Percentiles rank a stretch among this genome's conserved stretches.
These are phyloP conservation scores for Diutina mesorugosa DNA, from an alignment of 1,139 yeast species.

Conservation along the genomic window DNA sequence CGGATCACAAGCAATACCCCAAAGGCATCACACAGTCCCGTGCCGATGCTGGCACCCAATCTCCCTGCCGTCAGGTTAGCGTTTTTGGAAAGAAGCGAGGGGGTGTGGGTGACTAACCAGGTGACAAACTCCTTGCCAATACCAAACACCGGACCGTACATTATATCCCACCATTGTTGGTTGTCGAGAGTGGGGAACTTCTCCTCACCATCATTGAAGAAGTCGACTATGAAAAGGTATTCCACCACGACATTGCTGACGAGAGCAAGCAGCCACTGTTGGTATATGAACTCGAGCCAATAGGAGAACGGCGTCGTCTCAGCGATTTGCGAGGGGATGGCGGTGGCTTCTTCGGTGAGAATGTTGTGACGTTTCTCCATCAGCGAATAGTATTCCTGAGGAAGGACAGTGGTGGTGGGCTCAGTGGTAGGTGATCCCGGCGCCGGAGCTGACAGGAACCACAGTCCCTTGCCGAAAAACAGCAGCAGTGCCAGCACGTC, in stretches of 20 bases:
- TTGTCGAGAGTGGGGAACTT: constrained; percentile 10
- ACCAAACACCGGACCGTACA: constrained; percentile 38
- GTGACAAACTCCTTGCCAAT: constrained; percentile 26
- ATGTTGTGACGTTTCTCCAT: constrained; percentile 44
- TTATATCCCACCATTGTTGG: constrained; percentile 34
- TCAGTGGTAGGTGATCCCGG: neutral
- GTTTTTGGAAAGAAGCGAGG: neutral
- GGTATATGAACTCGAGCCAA: constrained; percentile 62
- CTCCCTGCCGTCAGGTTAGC: neutral
- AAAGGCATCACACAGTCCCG: constrained; percentile 48
- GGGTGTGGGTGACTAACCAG: constrained; percentile 21
- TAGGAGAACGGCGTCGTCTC: constrained; percentile 57
- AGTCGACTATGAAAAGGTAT: constrained; percentile 58
- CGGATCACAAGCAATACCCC: constrained; percentile 74
- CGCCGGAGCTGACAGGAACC: neutral
- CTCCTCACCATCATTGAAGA: constrained; percentile 45
- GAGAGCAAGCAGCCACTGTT: constrained; percentile 62
- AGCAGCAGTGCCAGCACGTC: neutral
- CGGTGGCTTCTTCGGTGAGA: constrained; percentile 25
- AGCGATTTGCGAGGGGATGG: constrained; percentile 77
- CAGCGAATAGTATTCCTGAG: constrained; percentile 39
- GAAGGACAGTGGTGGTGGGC: constrained; percentile 8
- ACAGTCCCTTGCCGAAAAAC: neutral
- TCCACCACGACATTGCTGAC: constrained; percentile 72
- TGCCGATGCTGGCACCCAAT: neutral